Evolutionary conservation across 441 rosid species (phyloP).

Genomic region (Macaranga tanarius): DNA sequence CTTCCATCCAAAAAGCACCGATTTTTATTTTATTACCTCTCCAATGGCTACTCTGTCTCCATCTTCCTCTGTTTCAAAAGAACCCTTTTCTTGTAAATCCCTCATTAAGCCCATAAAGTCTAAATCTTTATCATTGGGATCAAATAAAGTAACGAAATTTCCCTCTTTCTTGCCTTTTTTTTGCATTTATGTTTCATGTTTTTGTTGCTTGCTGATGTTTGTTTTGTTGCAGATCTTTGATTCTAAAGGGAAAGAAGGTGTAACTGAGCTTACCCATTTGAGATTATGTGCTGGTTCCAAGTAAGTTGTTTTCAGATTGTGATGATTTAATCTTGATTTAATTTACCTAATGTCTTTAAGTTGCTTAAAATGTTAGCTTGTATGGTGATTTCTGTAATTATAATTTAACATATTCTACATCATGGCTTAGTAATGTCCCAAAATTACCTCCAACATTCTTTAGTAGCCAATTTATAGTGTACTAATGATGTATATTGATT

Average conservation of each 20-base stretch:
- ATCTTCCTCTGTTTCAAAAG: constrained; percentile 28
- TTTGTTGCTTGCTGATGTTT: background rate
- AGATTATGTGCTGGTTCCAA: constrained; percentile 34
- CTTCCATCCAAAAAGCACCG: background rate
- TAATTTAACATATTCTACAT: background rate
- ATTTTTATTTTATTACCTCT: constrained; percentile 8
- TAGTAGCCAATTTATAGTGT: background rate
- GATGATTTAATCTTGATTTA: background rate
- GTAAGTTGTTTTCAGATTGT: constrained; percentile 29
- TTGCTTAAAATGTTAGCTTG: background rate
- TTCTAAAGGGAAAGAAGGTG: constrained; percentile 31
- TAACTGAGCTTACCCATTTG: constrained; percentile 37
- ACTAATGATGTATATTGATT: too few species aligned
- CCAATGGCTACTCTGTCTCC: constrained; percentile 35
- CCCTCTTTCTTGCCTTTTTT: background rate
- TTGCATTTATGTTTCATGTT: background rate
- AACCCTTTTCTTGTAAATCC: constrained; percentile 7
- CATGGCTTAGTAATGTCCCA: background rate
- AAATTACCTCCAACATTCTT: background rate
- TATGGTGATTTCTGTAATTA: background rate
- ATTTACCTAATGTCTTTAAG: background rate
- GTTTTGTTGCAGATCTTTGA: constrained; percentile 41
- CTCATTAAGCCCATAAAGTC: background rate
- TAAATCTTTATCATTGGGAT: constrained; percentile 8
- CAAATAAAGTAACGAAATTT: background rate